Base-by-base conservation (phyloP, 2,329 filamentous ascomycete genomes). In the Nemania sp. region DNA sequence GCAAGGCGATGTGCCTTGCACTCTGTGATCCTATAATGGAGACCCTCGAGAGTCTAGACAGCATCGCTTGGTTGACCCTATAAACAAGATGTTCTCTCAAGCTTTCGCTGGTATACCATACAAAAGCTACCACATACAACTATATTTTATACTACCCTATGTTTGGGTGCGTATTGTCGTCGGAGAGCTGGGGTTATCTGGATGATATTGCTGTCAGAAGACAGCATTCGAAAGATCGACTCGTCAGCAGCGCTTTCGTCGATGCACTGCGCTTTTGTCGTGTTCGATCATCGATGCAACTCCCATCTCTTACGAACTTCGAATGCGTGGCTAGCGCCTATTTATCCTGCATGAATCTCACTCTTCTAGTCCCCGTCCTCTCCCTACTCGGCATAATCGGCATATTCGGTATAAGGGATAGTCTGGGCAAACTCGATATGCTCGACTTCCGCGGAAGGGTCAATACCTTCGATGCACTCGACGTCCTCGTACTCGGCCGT, bases 31-130 rank as follows among this genome's bases (percentile, higher is more conserved):
- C 22, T 23, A 33, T 43, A 22, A 34, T 15, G 11, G 6, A 15
- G 34, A 44, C 22, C 30, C 41, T 14, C n/a, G n/a, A n/a, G 31
- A 43, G 28, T 24, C 19, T 52, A 14, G 33, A n/a, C 14, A 28
- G 8, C 19, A 41, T 48, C 43, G 31, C 49, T 43, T 41, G 15
- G 15, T 15, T 17, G 31, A 8, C 17, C 33, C 20, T 42, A 12
- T 47, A 57, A 51, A 36, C 51, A 47, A 48, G 49, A 48, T n/a
- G 15, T 20, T 6, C n/a, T 14, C 14, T 30, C 12, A 33, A 40
- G 14, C 30, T 43, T 15, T 54, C 42, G 42, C 47, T 43, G 34
- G 11, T 36, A 37, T 50, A 7, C 14, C 39, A 34, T 42, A 45
- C 40, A 19, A 47, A 44, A 33, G 40, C 6, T 3, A 37, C 15